Conservation (phyloP, 352 stramenopile genomes). For the Phytophthora colocasiae region DNA sequence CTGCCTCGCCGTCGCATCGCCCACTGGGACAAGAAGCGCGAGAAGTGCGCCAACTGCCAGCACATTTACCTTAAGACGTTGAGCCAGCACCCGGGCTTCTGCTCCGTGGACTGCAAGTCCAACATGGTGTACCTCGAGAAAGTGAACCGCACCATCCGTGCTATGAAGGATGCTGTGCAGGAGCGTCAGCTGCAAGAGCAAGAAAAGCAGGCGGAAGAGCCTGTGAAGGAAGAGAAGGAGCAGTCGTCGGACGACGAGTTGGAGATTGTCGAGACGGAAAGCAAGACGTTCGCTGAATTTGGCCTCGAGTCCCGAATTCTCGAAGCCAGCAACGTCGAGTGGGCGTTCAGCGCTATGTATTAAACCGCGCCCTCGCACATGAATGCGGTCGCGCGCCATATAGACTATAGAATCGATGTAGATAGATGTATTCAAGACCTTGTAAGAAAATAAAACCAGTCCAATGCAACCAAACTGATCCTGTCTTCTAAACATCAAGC, state of each 20-base stretch:
- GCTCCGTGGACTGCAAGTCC: conserved; percentile 90
- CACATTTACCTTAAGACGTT: conserved; percentile 88
- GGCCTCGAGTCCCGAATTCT: conserved; percentile 70
- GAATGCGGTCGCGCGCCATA: conserved; percentile 10
- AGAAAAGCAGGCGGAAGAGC: conserved; percentile 22
- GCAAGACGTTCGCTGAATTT: conserved; percentile 81
- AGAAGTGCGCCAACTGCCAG: conserved; percentile 86
- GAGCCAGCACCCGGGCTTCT: conserved; percentile 74
- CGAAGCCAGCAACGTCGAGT: conserved; percentile 69
- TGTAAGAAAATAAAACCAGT: conserved; percentile 37
- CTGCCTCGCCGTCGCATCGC: conserved; percentile 55
- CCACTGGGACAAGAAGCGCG: conserved; percentile 87
- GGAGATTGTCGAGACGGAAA: conserved; percentile 23
- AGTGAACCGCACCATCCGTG: conserved; percentile 80
- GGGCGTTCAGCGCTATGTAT: conserved; percentile 83
- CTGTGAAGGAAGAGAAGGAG: conserved; percentile 9
- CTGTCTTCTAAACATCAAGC: conserved; percentile 8
- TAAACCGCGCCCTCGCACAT: conserved; percentile 40
- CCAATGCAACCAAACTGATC: conserved; percentile 29
- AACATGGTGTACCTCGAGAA: conserved; percentile 85
- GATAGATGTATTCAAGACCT: conserved; percentile 38
- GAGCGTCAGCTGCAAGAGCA: conserved; percentile 45
- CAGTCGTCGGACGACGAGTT: conserved; percentile 17
- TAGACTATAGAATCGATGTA: conserved; percentile 34
- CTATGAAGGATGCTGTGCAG: conserved; percentile 76